phyloP scores from a whole-genome alignment of 257 asterid genomes.

The Fraxinus americana region DNA sequence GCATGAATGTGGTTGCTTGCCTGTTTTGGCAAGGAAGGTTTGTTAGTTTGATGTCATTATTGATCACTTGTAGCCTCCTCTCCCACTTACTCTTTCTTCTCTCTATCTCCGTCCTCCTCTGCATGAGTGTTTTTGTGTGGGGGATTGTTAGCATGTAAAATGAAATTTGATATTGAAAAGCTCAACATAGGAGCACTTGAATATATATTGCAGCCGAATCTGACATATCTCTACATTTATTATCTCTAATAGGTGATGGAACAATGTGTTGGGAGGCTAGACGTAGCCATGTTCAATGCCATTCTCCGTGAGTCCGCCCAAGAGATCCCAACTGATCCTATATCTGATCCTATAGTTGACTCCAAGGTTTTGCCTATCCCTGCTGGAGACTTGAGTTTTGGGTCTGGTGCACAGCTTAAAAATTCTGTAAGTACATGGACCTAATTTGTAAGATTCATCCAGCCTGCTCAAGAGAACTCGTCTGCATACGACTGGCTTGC shows the following conservation, averaged over 20 bases:
- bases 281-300: conserved; percentile 95
- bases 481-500: background rate
- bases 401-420: conserved; percentile 95
- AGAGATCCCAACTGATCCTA: conserved; percentile 98
- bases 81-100: background rate
- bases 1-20: conserved; percentile 96
- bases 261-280: conserved; percentile 84
- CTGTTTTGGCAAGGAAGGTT: conserved; percentile 87
- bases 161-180: no score
- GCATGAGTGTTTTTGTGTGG: no score
- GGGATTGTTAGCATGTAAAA: no score
- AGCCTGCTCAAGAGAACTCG: background rate
- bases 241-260: conserved; percentile 71
- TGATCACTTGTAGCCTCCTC: conserved; percentile 17
- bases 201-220: background rate
- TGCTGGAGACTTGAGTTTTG: conserved; percentile 95
- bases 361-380: conserved; percentile 92
- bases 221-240: background rate
- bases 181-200: no score
- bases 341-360: conserved; percentile 94
- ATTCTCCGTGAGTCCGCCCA: conserved; percentile 96
- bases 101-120: no score
- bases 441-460: background rate
- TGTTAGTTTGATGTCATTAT: conserved; percentile 16
- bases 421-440: conserved; percentile 59